These are phyloP conservation scores for Huntiella moniliformis DNA, from an alignment of 2,329 filamentous ascomycete genomes.

Conservation along the genomic window DNA sequence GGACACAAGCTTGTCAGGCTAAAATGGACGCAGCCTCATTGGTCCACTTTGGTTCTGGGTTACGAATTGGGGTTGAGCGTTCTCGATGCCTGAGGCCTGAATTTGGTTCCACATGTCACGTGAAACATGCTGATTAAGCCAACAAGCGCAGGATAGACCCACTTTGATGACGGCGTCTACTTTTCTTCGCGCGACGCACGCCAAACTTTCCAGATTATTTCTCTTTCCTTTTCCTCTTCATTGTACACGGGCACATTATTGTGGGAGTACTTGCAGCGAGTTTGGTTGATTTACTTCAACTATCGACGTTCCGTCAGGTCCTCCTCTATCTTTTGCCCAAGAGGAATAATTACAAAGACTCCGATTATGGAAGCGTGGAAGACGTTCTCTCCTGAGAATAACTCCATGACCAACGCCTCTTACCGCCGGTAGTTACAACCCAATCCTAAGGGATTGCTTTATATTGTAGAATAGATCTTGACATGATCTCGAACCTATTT, in stretches of 20 bases:
- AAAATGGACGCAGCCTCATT: too few relatives aligned
- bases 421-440: conserved; percentile 54
- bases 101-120: too few relatives aligned
- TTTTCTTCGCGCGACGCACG: conserved; percentile 13
- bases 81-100: too few relatives aligned
- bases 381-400: conserved; percentile 23
- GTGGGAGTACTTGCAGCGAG: conserved; percentile 44
- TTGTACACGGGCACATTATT: conserved; percentile 56
- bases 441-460: neutral
- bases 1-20: too few relatives aligned
- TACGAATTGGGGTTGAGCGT: too few relatives aligned
- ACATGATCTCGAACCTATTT: too few relatives aligned
- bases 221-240: conserved; percentile 27
- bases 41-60: too few relatives aligned
- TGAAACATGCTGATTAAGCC: too few relatives aligned
- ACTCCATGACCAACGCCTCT: conserved; percentile 46
- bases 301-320: conserved; percentile 35
- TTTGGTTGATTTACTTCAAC: conserved; percentile 13
- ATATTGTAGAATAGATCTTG: too few relatives aligned
- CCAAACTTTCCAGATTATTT: conserved; percentile 13
- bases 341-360: conserved; percentile 30
- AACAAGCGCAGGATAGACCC: neutral
- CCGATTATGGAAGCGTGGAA: conserved; percentile 57
- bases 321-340: conserved; percentile 57
- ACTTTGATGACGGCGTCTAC: conserved; percentile 7